phyloP scores from a whole-genome alignment of 2,329 filamentous ascomycete species.

The Atkinsonella hypoxylon region DNA sequence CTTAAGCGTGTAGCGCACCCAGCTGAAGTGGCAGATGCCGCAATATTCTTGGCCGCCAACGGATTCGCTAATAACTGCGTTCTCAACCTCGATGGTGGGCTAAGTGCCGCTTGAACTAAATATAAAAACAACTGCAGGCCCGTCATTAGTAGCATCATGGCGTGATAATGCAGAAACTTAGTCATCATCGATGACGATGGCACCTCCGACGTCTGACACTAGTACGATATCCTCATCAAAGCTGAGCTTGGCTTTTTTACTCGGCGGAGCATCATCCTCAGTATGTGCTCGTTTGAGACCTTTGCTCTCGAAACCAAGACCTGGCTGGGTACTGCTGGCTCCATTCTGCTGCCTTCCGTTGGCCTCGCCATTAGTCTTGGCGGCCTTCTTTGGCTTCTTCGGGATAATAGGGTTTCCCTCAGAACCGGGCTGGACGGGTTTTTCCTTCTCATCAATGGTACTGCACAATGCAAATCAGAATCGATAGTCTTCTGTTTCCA shows the following conservation, averaged over 20 bases:
- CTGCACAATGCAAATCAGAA: conserved; percentile 24
- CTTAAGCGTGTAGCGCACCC: conserved; percentile 51
- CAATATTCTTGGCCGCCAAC: conserved; percentile 64
- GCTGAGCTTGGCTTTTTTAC: conserved; percentile 38
- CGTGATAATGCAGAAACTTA: conserved; percentile 13
- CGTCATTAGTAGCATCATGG: neutral
- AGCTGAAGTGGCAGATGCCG: conserved; percentile 71
- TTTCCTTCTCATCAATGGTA: conserved; percentile 31
- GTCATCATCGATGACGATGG: conserved; percentile 57
- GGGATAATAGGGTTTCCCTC: conserved; percentile 37
- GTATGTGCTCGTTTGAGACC: conserved; percentile 34
- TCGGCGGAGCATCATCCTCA: conserved; percentile 28
- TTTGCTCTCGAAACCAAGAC: conserved; percentile 17
- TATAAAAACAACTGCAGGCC: conserved; percentile 2
- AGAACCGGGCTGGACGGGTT: conserved; percentile 39
- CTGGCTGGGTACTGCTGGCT: conserved; percentile 25
- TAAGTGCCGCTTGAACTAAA: conserved; percentile 49
- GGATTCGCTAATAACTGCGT: conserved; percentile 79
- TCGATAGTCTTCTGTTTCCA: neutral
- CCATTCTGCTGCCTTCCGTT: conserved; percentile 27
- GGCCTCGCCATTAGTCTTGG: conserved; percentile 27
- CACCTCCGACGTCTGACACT: conserved; percentile 43
- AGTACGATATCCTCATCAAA: conserved; percentile 29
- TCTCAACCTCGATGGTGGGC: conserved; percentile 73
- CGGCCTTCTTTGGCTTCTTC: conserved; percentile 35